Evolutionary conservation across 1,139 yeast genomes (phyloP).

Genomic region (Taphrina pruni): DNA sequence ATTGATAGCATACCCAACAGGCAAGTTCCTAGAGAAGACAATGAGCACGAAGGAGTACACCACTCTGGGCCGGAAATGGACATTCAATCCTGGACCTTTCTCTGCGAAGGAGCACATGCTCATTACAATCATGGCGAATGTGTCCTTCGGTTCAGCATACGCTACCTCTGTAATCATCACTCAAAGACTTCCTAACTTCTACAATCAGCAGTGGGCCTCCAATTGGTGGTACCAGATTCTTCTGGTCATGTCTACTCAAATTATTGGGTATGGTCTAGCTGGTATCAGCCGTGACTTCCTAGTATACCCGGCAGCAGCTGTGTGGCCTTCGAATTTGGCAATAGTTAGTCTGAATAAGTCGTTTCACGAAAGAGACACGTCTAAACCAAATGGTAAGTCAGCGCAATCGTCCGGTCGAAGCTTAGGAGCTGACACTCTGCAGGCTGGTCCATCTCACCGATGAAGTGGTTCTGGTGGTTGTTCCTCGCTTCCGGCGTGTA

Average conservation of each 20-base stretch:
- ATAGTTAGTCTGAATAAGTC: conserved; percentile 49
- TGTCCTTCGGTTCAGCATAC: conserved; percentile 61
- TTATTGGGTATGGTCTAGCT: conserved; percentile 69
- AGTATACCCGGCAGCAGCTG: conserved; percentile 68
- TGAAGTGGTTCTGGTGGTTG: conserved; percentile 57
- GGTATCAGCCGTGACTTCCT: conserved; percentile 65
- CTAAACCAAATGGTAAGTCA: conserved; percentile 57
- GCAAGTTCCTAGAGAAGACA: conserved; percentile 55
- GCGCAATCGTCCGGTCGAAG: too few relatives aligned
- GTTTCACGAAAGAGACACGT: conserved; percentile 28
- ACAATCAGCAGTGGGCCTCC: conserved; percentile 53
- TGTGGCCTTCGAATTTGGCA: conserved; percentile 62
- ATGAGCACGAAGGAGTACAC: conserved; percentile 61
- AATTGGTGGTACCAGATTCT: conserved; percentile 62
- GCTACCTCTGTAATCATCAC: conserved; percentile 60
- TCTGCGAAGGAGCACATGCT: conserved; percentile 68
- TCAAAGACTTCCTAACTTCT: conserved; percentile 55
- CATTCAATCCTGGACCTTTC: conserved; percentile 69
- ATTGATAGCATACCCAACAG: conserved; percentile 53
- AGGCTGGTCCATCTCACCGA: conserved; percentile 63
- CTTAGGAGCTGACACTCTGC: conserved; percentile 54
- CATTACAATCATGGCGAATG: conserved; percentile 66
- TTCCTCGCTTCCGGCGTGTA: conserved; percentile 57
- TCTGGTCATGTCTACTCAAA: conserved; percentile 54
- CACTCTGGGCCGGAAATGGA: conserved; percentile 53